A percentile compares a stretch with the other conserved stretches of the same genome.
These are phyloP conservation scores for Clavispora santaluciae DNA, from an alignment of 805 yeast genomes.

Conservation along the genomic window DNA sequence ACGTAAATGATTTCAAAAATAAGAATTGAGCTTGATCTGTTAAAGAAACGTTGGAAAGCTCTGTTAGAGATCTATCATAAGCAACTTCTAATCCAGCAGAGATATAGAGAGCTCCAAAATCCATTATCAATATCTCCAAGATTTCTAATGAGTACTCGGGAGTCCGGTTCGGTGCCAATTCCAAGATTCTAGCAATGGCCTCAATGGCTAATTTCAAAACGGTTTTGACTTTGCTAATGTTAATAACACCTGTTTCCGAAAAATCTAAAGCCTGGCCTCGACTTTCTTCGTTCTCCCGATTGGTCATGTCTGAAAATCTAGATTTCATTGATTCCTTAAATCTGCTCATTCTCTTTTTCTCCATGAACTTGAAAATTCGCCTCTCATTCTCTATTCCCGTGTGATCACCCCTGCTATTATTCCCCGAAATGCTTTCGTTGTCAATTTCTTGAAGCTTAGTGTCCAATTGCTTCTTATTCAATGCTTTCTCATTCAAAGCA, in stretches of 20 bases:
- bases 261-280: constrained; percentile 36
- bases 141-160: constrained; percentile 61
- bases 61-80: constrained; percentile 42
- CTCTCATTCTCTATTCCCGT: constrained; percentile 17
- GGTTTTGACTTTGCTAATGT: constrained; percentile 50
- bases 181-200: constrained; percentile 70
- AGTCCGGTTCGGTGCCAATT: constrained; percentile 59
- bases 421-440: constrained; percentile 19
- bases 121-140: constrained; percentile 60
- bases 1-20: constrained; percentile 46
- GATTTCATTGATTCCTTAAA: constrained; percentile 55
- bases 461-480: constrained; percentile 32
- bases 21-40: constrained; percentile 36
- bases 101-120: constrained; percentile 69
- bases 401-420: constrained; percentile 5
- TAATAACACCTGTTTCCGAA: constrained; percentile 24
- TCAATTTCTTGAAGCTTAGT: constrained; percentile 34
- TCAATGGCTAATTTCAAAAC: constrained; percentile 69
- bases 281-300: constrained; percentile 15
- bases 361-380: constrained; percentile 29
- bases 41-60: constrained; percentile 22
- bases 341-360: constrained; percentile 45
- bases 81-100: constrained; percentile 72
- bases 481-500: constrained; percentile 28
- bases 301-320: constrained; percentile 23